Evolutionary conservation across 2,329 filamentous ascomycete genomes (phyloP).

Genomic region (Metarhizium guizhouense): DNA sequence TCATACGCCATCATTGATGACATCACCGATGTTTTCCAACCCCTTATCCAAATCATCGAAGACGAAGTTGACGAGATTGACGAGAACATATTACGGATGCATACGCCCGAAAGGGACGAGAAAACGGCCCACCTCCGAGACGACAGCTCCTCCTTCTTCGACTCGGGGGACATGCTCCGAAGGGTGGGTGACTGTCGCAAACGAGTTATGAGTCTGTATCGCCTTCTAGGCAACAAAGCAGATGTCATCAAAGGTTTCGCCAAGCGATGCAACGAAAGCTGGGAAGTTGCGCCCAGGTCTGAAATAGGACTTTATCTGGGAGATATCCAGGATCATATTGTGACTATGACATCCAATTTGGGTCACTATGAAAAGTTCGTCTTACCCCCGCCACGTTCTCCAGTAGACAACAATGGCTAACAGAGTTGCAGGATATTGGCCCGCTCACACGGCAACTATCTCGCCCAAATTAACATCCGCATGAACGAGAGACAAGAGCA

Average conservation of each 20-base stretch:
- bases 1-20: slow-evolving; percentile 97
- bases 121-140: slow-evolving; percentile 39
- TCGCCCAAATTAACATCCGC: slow-evolving; percentile 97
- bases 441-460: slow-evolving; percentile 88
- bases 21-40: slow-evolving; percentile 92
- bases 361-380: slow-evolving; percentile 91
- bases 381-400: background rate
- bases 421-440: slow-evolving; percentile 57
- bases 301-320: slow-evolving; percentile 97
- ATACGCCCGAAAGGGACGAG: slow-evolving; percentile 46
- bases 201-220: slow-evolving; percentile 93
- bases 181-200: slow-evolving; percentile 91
- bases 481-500: slow-evolving; percentile 98
- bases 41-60: slow-evolving; percentile 86
- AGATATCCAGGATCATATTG: slow-evolving; percentile 97
- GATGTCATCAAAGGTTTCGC: slow-evolving; percentile 99
- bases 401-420: slow-evolving; percentile 7
- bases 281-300: slow-evolving; percentile 88
- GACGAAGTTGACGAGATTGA: slow-evolving; percentile 97
- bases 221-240: slow-evolving; percentile 90
- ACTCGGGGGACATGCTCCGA: slow-evolving; percentile 73
- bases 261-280: slow-evolving; percentile 95
- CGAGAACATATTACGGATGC: slow-evolving; percentile 76
- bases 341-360: slow-evolving; percentile 96
- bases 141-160: slow-evolving; percentile 32